Percentiles rank a stretch among this genome's conserved stretches.
phyloP scores from a whole-genome alignment of 208 protist genomes.

The Porcisia hertigi region DNA sequence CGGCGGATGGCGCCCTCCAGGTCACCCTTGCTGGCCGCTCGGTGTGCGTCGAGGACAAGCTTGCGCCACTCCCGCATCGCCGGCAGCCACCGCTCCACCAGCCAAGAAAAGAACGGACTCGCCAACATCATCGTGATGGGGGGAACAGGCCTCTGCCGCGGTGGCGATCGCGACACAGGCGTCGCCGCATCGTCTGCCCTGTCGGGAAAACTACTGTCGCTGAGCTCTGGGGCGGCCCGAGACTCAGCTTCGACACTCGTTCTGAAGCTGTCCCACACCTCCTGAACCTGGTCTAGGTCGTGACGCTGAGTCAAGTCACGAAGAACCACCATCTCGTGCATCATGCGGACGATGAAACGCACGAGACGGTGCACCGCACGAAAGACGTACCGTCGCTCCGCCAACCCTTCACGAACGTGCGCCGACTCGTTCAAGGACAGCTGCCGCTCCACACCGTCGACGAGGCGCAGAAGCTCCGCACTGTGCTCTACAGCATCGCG shows the following conservation, averaged over 20 bases:
- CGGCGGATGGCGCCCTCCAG: conserved; percentile 37
- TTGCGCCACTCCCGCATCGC: conserved; percentile 62
- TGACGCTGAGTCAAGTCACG: conserved; percentile 38
- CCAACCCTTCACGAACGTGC: conserved; percentile 46
- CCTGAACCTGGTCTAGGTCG: conserved; percentile 40
- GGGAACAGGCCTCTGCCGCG: background rate
- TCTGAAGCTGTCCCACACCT: conserved; percentile 37
- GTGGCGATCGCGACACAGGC: background rate
- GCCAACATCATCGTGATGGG: conserved; percentile 17
- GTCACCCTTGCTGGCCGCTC: conserved; percentile 39
- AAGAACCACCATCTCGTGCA: conserved; percentile 50
- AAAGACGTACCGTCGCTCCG: conserved; percentile 35
- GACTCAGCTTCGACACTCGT: conserved; percentile 14
- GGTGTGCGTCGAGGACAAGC: conserved; percentile 34
- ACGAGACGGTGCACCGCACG: conserved; percentile 38
- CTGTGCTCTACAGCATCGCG: conserved; percentile 31
- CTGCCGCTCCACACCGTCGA: conserved; percentile 63
- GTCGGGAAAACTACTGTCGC: background rate
- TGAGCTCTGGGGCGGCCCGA: background rate
- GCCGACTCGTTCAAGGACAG: conserved; percentile 49
- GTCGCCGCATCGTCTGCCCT: background rate
- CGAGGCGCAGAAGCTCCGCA: conserved; percentile 32
- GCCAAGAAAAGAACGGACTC: conserved; percentile 63
- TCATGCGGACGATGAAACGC: conserved; percentile 35
- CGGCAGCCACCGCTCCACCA: conserved; percentile 70